phyloP scores from a whole-genome alignment of 306 rosid genomes.

The Medicago arabica region DNA sequence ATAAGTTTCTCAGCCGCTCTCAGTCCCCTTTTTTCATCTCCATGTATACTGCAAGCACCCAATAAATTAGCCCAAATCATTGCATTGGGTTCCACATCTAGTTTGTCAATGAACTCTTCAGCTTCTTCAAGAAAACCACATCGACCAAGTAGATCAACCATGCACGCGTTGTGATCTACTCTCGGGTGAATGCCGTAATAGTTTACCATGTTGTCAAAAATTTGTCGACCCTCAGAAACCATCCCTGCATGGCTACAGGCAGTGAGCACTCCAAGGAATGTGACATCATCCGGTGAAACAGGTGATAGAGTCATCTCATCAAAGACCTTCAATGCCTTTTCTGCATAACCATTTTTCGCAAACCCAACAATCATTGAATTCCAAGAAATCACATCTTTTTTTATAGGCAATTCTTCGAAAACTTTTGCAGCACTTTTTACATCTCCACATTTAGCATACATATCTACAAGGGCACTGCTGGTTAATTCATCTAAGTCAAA shows the following conservation, averaged over 20 bases:
- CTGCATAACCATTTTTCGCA: slow-evolving; percentile 83
- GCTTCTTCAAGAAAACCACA: slow-evolving; percentile 86
- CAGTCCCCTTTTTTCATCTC: slow-evolving; percentile 75
- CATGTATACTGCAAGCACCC: slow-evolving; percentile 84
- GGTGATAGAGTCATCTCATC: slow-evolving; percentile 56
- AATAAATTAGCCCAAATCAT: slow-evolving; percentile 79
- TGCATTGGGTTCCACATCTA: slow-evolving; percentile 55
- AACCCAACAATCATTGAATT: slow-evolving; percentile 87
- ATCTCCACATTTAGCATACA: slow-evolving; percentile 91
- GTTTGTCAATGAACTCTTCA: slow-evolving; percentile 58
- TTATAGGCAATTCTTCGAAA: slow-evolving; percentile 64
- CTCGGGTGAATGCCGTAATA: slow-evolving; percentile 59
- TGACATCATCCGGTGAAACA: slow-evolving; percentile 72
- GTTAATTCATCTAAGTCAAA: slow-evolving; percentile 74
- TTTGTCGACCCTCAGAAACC: slow-evolving; percentile 66
- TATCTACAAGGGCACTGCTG: slow-evolving; percentile 76
- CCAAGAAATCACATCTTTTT: slow-evolving; percentile 75
- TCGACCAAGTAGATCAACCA: slow-evolving; percentile 82
- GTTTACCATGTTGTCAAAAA: slow-evolving; percentile 58
- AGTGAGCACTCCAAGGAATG: slow-evolving; percentile 85
- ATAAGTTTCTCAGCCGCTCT: slow-evolving; percentile 72
- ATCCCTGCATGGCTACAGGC: slow-evolving; percentile 88
- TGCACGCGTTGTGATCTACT: slow-evolving; percentile 72
- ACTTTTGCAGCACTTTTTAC: slow-evolving; percentile 60
- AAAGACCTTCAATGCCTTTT: slow-evolving; percentile 60